Conservation (phyloP, 2,329 filamentous ascomycete species). For the Stromatinia cepivora region DNA sequence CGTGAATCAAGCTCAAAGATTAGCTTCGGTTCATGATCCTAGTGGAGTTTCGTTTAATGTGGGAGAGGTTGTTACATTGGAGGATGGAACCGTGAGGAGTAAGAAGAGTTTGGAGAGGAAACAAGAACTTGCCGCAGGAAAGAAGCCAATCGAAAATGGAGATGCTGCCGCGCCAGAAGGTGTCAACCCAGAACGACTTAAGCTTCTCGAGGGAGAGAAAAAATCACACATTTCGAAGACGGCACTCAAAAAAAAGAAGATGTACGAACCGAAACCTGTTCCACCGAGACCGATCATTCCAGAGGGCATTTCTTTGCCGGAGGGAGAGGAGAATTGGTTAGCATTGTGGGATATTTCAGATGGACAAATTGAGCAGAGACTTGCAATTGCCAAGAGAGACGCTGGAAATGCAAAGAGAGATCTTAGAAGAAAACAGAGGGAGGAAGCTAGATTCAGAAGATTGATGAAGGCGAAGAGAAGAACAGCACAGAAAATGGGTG, state of each 20-base stretch:
- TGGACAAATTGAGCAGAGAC: slow-evolving; percentile 35
- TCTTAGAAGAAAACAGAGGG: slow-evolving; percentile 30
- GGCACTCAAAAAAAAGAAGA: slow-evolving; percentile 24
- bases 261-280: slow-evolving; percentile 23
- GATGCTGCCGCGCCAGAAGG: slow-evolving; percentile 12
- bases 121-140: slow-evolving; percentile 27
- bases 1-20: slow-evolving; percentile 37
- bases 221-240: slow-evolving; percentile 29
- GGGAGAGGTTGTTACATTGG: slow-evolving; percentile 35
- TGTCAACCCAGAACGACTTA: slow-evolving; percentile 24
- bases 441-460: slow-evolving; percentile 37
- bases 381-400: slow-evolving; percentile 31
- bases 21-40: slow-evolving; percentile 41
- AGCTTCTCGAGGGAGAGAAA: slow-evolving; percentile 23
- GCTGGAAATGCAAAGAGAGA: slow-evolving; percentile 31
- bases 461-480: slow-evolving; percentile 36
- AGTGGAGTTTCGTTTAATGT: slow-evolving; percentile 41
- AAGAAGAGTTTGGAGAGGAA: slow-evolving; percentile 23
- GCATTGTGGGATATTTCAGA: slow-evolving; percentile 42
- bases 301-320: slow-evolving; percentile 34
- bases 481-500: slow-evolving; percentile 29
- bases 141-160: slow-evolving; percentile 11
- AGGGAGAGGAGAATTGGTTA: slow-evolving; percentile 40
- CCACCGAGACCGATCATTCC: slow-evolving; percentile 38
- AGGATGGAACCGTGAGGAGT: slow-evolving; percentile 38